Evolutionary conservation across 345 rosid genomes (phyloP).

Genomic region (Pistacia vera): DNA sequence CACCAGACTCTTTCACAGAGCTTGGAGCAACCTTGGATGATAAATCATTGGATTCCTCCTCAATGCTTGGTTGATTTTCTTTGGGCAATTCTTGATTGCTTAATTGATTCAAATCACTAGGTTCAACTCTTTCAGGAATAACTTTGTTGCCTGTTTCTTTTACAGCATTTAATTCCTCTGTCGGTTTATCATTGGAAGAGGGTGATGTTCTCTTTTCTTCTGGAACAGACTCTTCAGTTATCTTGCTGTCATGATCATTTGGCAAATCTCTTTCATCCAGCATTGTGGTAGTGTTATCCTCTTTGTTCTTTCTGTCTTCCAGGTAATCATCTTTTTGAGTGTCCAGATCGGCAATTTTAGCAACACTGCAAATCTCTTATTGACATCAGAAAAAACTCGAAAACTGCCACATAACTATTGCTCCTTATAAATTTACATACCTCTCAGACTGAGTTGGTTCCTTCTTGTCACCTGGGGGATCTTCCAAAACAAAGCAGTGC

Average conservation of each 20-base stretch:
- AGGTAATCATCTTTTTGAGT: slow-evolving; percentile 38
- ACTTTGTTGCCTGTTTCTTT: slow-evolving; percentile 20
- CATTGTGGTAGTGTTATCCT: slow-evolving; percentile 30
- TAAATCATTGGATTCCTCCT: slow-evolving; percentile 25
- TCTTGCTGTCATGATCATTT: slow-evolving; percentile 35
- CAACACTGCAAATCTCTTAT: slow-evolving; percentile 51
- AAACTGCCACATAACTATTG: slow-evolving; percentile 17
- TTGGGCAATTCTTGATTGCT: slow-evolving; percentile 25
- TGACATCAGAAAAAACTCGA: slow-evolving; percentile 32
- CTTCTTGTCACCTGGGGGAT: slow-evolving; percentile 72
- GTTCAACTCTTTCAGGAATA: slow-evolving; percentile 34
- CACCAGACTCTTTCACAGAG: slow-evolving; percentile 32
- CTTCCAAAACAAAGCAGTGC: slow-evolving; percentile 91
- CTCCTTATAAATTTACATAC: slow-evolving; percentile 35
- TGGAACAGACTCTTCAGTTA: slow-evolving; percentile 39
- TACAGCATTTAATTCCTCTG: slow-evolving; percentile 28
- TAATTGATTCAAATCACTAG: slow-evolving; percentile 40
- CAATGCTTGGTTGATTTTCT: slow-evolving; percentile 28
- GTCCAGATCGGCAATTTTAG: slow-evolving; percentile 39
- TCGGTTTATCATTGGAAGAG: slow-evolving; percentile 35
- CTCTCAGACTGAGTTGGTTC: slow-evolving; percentile 51
- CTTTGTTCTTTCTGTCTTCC: slow-evolving; percentile 38
- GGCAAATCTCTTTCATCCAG: slow-evolving; percentile 32
- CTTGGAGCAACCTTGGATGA: slow-evolving; percentile 27
- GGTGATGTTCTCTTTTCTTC: slow-evolving; percentile 43